A percentile compares a stretch with the other conserved stretches of the same genome.
Conservation (phyloP, 2,329 filamentous ascomycete species). For the Aspergillus aculeatus region DNA sequence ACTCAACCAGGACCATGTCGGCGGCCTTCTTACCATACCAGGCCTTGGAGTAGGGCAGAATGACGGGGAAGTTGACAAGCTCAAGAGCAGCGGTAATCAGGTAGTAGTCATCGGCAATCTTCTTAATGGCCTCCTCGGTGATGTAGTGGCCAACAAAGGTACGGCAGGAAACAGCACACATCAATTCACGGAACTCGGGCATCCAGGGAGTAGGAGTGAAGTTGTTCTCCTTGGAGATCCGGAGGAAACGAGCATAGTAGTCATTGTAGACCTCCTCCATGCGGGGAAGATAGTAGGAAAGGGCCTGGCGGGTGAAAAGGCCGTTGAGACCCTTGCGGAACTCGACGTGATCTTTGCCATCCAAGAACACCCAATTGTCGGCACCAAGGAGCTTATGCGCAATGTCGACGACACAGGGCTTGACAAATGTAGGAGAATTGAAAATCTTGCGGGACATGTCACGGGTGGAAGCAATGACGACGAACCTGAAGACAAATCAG, state of each 20-base stretch:
- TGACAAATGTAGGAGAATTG: constrained; percentile 88
- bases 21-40: constrained; percentile 97
- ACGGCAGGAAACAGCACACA: constrained; percentile 90
- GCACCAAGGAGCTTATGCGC: constrained; percentile 89
- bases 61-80: constrained; percentile 97
- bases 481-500: constrained; percentile 60
- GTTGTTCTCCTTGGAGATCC: constrained; percentile 68
- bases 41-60: constrained; percentile 89
- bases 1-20: constrained; percentile 87
- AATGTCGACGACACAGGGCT: constrained; percentile 93
- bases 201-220: constrained; percentile 84
- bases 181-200: constrained; percentile 86
- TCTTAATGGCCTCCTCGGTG: constrained; percentile 83
- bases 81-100: constrained; percentile 93
- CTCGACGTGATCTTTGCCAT: constrained; percentile 91
- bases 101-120: constrained; percentile 95
- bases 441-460: constrained; percentile 96
- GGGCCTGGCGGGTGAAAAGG: constrained; percentile 86
- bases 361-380: constrained; percentile 95
- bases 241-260: constrained; percentile 78
- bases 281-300: constrained; percentile 83
- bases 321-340: constrained; percentile 96
- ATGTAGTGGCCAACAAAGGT: constrained; percentile 98
- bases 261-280: constrained; percentile 88
- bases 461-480: constrained; percentile 91